A percentile compares a stretch with the other conserved stretches of the same genome.
phyloP scores from a whole-genome alignment of 371 early-diverging fungal species.

The Entomophthora muscae region DNA sequence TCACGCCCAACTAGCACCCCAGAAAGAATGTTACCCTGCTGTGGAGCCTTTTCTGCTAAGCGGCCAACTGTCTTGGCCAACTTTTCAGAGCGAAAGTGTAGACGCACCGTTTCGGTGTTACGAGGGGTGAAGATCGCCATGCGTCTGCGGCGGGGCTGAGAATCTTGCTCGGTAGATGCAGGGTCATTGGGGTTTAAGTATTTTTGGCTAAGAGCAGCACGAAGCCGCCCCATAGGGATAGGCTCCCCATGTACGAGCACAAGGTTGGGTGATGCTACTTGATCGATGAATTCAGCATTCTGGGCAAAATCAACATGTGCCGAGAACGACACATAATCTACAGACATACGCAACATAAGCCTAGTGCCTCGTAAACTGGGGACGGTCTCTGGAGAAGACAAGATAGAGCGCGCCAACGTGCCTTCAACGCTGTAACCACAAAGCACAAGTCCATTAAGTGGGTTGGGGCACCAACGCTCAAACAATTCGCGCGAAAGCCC shows the following conservation, averaged over 20 bases:
- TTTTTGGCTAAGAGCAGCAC: conserved; percentile 46
- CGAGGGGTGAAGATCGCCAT: conserved; percentile 82
- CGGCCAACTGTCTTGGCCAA: conserved; percentile 79
- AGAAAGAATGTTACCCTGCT: conserved; percentile 37
- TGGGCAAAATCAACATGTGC: conserved; percentile 99
- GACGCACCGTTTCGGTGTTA: conserved; percentile 85
- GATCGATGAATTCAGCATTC: conserved; percentile 97
- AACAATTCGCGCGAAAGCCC: conserved; percentile 96
- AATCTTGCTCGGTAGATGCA: not conserved
- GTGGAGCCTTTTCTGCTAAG: conserved; percentile 51
- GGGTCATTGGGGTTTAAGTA: conserved; percentile 35
- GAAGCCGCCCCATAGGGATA: conserved; percentile 95
- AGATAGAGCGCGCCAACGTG: conserved; percentile 89
- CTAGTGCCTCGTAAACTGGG: conserved; percentile 70
- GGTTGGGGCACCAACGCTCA: conserved; percentile 96
- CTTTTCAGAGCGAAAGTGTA: conserved; percentile 92
- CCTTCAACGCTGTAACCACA: conserved; percentile 99
- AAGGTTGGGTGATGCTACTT: conserved; percentile 86
- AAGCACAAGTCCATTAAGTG: conserved; percentile 91
- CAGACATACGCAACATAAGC: conserved; percentile 78
- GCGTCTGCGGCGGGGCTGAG: conserved; percentile 23
- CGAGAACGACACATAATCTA: conserved; percentile 97
- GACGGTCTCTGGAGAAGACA: conserved; percentile 92
- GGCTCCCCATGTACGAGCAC: conserved; percentile 99
- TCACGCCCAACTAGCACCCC: conserved; percentile 83